Percentiles rank a stretch among this genome's conserved stretches.
Evolutionary conservation across 31 red algal genomes (phyloP).

Genomic region (Porphyra umbilicalis): DNA sequence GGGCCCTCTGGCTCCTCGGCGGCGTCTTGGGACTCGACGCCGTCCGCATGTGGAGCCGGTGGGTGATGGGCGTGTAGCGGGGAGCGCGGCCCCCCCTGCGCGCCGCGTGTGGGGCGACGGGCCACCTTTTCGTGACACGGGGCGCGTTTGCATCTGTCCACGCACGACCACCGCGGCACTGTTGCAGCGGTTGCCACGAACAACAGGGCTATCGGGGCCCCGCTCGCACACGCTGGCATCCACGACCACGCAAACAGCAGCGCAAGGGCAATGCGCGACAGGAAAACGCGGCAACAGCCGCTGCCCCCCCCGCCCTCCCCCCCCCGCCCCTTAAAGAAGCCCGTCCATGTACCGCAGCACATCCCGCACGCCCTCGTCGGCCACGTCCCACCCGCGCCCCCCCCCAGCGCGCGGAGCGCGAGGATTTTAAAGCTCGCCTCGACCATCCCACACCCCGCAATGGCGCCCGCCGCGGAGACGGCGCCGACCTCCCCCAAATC

Average conservation of each 20-base stretch:
- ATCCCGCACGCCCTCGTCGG: constrained; percentile 36
- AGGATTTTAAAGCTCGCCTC: constrained; percentile 98
- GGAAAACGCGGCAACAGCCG: neutral
- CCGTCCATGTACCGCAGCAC: constrained; percentile 78
- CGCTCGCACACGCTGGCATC: too few species aligned
- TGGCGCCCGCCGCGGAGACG: constrained; percentile 49
- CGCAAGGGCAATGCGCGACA: too few species aligned
- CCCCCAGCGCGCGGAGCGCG: constrained; percentile 75
- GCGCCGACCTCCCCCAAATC: constrained; percentile 92
- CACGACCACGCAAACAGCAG: too few species aligned
- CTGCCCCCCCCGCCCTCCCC: neutral
- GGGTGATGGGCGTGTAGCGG: neutral
- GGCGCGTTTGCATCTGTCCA: too few species aligned
- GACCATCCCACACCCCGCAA: constrained; percentile 90
- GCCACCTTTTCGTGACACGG: too few species aligned
- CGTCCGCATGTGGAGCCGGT: neutral
- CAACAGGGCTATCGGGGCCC: too few species aligned
- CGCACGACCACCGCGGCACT: too few species aligned
- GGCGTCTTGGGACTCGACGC: neutral
- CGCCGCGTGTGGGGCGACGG: too few species aligned
- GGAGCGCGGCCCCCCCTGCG: too few species aligned
- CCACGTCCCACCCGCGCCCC: constrained; percentile 45
- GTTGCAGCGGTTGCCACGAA: too few species aligned
- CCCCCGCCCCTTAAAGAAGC: neutral
- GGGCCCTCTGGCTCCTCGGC: neutral